Conservation (phyloP, 2,329 filamentous ascomycete species). For the Stemphylium lycopersici region DNA sequence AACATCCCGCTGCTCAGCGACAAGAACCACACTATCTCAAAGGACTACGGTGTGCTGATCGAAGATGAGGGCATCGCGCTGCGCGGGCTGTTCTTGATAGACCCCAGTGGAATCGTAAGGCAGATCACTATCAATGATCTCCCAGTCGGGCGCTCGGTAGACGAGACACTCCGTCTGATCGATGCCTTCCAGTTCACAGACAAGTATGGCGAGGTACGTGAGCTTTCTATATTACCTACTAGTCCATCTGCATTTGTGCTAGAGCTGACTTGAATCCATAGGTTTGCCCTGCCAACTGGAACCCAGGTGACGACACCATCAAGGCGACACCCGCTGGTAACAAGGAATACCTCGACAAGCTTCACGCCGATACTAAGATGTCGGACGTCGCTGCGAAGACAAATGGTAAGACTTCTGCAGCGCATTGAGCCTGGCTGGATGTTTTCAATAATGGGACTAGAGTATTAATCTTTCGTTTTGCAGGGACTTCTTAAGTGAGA, state of each 20-base stretch:
- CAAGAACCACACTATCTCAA: constrained; percentile 65
- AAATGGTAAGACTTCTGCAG: constrained; percentile 33
- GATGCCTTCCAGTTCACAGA: constrained; percentile 58
- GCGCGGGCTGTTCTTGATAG: constrained; percentile 69
- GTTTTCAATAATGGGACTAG: not conserved
- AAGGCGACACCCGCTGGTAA: constrained; percentile 50
- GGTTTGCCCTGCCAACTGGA: constrained; percentile 53
- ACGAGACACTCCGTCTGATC: constrained; percentile 65
- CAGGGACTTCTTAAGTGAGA: constrained; percentile 9
- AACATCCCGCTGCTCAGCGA: constrained; percentile 68
- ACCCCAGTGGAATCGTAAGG: constrained; percentile 65
- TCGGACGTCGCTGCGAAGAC: constrained; percentile 30
- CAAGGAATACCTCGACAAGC: constrained; percentile 47
- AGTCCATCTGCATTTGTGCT: not conserved
- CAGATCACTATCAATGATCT: constrained; percentile 71
- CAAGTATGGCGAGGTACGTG: constrained; percentile 49
- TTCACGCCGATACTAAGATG: constrained; percentile 46
- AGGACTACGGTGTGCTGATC: constrained; percentile 68
- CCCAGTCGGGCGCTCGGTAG: constrained; percentile 68
- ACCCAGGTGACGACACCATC: constrained; percentile 49
- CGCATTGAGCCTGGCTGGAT: not conserved
- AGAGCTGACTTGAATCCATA: constrained; percentile 9
- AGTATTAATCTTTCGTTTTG: constrained; percentile 6
- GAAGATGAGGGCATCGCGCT: constrained; percentile 69
- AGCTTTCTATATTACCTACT: not conserved